phyloP scores from a whole-genome alignment of 305 asterid species.

The Fraxinus sp. region DNA sequence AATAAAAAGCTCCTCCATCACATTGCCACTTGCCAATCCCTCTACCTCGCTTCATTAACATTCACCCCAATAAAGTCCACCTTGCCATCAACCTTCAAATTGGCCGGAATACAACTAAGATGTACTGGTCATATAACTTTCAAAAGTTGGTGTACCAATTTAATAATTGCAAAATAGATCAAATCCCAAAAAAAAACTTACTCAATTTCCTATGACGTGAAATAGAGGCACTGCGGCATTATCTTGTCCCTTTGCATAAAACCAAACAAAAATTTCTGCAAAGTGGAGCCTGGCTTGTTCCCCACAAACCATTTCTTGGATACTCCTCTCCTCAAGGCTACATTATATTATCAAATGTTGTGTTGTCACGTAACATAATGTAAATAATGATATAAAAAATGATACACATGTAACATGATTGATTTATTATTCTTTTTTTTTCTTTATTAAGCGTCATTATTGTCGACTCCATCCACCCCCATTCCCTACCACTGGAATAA shows the following conservation, averaged over 20 bases:
- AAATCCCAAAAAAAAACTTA: no score
- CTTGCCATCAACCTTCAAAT: neutral
- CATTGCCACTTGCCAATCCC: neutral
- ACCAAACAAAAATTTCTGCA: conserved; percentile 31
- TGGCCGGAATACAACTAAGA: neutral
- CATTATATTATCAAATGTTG: neutral
- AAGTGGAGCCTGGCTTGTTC: conserved; percentile 33
- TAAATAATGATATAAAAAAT: no score
- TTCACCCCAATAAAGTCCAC: no score
- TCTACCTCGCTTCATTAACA: no score
- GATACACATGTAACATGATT: no score
- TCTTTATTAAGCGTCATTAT: neutral
- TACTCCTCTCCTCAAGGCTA: conserved; percentile 8
- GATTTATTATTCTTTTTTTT: neutral
- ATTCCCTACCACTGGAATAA: neutral
- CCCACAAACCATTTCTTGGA: conserved; percentile 33
- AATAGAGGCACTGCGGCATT: conserved; percentile 4
- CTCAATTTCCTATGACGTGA: neutral
- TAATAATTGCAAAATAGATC: neutral
- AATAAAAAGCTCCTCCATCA: no score
- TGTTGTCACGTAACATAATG: no score
- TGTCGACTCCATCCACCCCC: neutral
- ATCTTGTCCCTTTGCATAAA: conserved; percentile 30
- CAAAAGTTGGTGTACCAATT: neutral
- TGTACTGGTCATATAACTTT: neutral